These are phyloP conservation scores for Fraxinus baroniana DNA, from an alignment of 305 asterid species.

Conservation along the genomic window DNA sequence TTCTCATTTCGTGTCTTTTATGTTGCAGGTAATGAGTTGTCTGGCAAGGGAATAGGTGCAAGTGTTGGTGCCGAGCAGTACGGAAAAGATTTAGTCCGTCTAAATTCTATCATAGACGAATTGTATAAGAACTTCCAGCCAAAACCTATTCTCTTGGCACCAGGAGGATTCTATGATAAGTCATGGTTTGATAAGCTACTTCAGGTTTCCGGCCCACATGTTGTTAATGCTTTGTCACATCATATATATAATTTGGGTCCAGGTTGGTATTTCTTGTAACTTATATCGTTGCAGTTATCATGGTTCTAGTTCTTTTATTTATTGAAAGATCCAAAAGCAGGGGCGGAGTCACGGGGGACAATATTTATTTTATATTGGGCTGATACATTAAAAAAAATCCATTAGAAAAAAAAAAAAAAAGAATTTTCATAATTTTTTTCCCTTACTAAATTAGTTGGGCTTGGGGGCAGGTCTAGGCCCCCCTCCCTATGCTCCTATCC, in stretches of 20 bases:
- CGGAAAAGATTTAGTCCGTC: slow-evolving; percentile 59
- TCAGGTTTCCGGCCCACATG: slow-evolving; percentile 62
- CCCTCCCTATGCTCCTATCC: not conserved
- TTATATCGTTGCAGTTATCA: not conserved
- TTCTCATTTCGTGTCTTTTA: slow-evolving; percentile 13
- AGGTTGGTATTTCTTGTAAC: slow-evolving; percentile 42
- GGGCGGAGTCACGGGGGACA: not conserved
- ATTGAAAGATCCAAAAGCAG: not conserved
- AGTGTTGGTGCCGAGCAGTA: slow-evolving; percentile 69
- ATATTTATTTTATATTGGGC: too few relatives aligned
- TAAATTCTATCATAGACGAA: slow-evolving; percentile 49
- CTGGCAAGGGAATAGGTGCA: slow-evolving; percentile 83
- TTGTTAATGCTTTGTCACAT: slow-evolving; percentile 61
- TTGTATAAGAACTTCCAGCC: slow-evolving; percentile 37
- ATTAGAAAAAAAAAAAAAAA: too few relatives aligned
- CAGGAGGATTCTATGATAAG: slow-evolving; percentile 89
- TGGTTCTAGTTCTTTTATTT: not conserved
- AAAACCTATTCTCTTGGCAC: slow-evolving; percentile 67
- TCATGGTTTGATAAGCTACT: slow-evolving; percentile 70
- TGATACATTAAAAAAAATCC: too few relatives aligned
- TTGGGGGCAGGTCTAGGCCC: not conserved
- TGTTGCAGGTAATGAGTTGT: slow-evolving; percentile 77
- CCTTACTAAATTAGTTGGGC: not conserved
- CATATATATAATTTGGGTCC: slow-evolving; percentile 85
- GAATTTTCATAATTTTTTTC: too few relatives aligned